Base-by-base conservation (phyloP, 2,329 filamentous ascomycete species). In the Cryphonectria nitschkei region DNA sequence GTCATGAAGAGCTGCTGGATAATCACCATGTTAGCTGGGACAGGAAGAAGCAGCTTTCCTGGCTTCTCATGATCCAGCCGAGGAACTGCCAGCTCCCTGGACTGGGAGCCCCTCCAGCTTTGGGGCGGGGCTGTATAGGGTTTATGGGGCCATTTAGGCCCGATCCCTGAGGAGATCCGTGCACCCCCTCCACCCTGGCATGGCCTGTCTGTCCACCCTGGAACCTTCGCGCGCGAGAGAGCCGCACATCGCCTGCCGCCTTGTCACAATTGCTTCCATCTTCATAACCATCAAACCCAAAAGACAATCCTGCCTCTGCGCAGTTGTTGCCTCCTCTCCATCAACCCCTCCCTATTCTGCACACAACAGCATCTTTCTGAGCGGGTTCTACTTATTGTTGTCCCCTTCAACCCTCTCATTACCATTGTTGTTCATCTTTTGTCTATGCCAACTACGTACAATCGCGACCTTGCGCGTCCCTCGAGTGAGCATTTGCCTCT, bases 141-240 rank as follows among this genome's bases (percentile, higher is more conserved):
- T n/a, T 22, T 6, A n/a, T 50, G 46, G 11, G 37, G 39, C 13
- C 16, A n/a, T 22, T 13, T 8, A n/a, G 61, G n/a, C 39, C 39
- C 32, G 9, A 29, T 41, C n/a, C 37, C 37, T 43, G 61, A 32
- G 39, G 39, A 41, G n/a, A 26, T n/a, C 61, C 22, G 61, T 64
- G 61, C 61, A 63, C 61, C 34, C 37, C 41, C 61, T 43, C 37
- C 4, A 29, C 61, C 37, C 61, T 43, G 41, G 8, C 37, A 63
- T 7, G 19, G 19, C 43, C 43, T 50, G 43, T 50, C 19, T 9
- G 43, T 50, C 22, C 46, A 50, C 46, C 46, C 46, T 50, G 46
- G 46, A 50, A 50, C 22, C 46, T 50, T 50, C 46, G 37, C 37
- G 37, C 37, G 8, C 9, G 43, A 46, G 3, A 14, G 61, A 63